Evolutionary conservation across 2,329 filamentous ascomycete species (phyloP).

Genomic region (Fonsecaea pedrosoi): DNA sequence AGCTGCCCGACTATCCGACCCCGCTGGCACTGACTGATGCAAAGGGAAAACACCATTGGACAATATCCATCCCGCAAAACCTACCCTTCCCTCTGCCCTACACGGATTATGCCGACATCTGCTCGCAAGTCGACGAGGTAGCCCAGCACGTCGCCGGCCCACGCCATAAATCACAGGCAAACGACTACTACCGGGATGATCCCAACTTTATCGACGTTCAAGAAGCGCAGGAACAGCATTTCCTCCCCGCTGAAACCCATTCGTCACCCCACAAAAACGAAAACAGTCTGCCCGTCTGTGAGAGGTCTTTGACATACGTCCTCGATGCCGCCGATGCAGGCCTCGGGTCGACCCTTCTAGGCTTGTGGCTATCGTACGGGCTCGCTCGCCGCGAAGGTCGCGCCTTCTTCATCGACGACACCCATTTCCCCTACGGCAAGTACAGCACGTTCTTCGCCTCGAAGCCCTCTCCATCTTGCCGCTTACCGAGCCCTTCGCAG

Average conservation of each 20-base stretch:
- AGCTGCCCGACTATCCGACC: conserved; percentile 72
- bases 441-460: conserved; percentile 75
- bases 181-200: conserved; percentile 67
- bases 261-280: conserved; percentile 27
- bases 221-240: conserved; percentile 70
- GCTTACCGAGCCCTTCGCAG: conserved; percentile 73
- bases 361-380: conserved; percentile 83
- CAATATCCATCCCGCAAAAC: conserved; percentile 75
- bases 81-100: conserved; percentile 70
- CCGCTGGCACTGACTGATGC: conserved; percentile 73
- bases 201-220: conserved; percentile 75
- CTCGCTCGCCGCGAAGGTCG: conserved; percentile 75
- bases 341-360: conserved; percentile 76
- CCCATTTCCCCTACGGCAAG: conserved; percentile 79
- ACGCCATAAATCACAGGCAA: conserved; percentile 58
- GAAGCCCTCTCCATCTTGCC: conserved; percentile 66
- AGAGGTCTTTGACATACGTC: conserved; percentile 76
- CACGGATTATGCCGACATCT: conserved; percentile 73
- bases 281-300: conserved; percentile 61
- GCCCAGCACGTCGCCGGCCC: conserved; percentile 63
- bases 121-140: conserved; percentile 70
- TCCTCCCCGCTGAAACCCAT: conserved; percentile 57
- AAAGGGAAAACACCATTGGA: conserved; percentile 74
- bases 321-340: conserved; percentile 77
- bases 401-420: conserved; percentile 84